phyloP scores from a whole-genome alignment of 345 rosid species.

The Aquilaria yunnanensis region DNA sequence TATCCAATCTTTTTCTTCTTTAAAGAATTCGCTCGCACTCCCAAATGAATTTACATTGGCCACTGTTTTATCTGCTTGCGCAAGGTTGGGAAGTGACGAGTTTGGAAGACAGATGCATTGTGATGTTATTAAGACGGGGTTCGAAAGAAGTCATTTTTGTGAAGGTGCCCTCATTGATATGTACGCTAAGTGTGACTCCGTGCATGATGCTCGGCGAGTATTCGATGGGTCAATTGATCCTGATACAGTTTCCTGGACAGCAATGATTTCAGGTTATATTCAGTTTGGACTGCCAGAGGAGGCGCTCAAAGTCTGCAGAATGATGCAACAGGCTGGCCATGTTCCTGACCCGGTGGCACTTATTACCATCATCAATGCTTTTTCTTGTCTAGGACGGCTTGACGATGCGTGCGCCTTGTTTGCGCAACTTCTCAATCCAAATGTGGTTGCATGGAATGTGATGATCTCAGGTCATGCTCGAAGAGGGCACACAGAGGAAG shows the following conservation, averaged over 20 bases:
- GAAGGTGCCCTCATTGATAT: slow-evolving; percentile 73
- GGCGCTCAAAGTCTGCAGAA: slow-evolving; percentile 52
- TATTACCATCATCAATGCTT: slow-evolving; percentile 59
- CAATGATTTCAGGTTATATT: slow-evolving; percentile 77
- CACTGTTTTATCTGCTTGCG: slow-evolving; percentile 66
- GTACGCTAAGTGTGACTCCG: slow-evolving; percentile 62
- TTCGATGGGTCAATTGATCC: slow-evolving; percentile 50
- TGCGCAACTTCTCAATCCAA: slow-evolving; percentile 46
- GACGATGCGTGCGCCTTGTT: slow-evolving; percentile 60
- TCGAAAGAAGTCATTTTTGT: slow-evolving; percentile 49
- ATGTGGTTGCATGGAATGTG: slow-evolving; percentile 91
- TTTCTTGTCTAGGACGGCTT: slow-evolving; percentile 55
- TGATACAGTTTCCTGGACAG: slow-evolving; percentile 84
- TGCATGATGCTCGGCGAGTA: slow-evolving; percentile 50
- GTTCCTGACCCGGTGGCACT: slow-evolving; percentile 68
- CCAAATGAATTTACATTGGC: slow-evolving; percentile 80
- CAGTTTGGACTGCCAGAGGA: slow-evolving; percentile 58
- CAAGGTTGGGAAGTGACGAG: slow-evolving; percentile 36
- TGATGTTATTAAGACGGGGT: slow-evolving; percentile 53
- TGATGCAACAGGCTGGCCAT: slow-evolving; percentile 46
- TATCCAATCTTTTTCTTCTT: slow-evolving; percentile 25
- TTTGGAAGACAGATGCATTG: slow-evolving; percentile 61
- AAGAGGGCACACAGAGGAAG: slow-evolving; percentile 53
- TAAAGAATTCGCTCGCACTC: slow-evolving; percentile 31
- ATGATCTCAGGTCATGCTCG: slow-evolving; percentile 89